Percentiles rank a stretch among this genome's conserved stretches.
Conservation (phyloP, 2,329 filamentous ascomycete genomes). For the Sclerotinia spermophila region DNA sequence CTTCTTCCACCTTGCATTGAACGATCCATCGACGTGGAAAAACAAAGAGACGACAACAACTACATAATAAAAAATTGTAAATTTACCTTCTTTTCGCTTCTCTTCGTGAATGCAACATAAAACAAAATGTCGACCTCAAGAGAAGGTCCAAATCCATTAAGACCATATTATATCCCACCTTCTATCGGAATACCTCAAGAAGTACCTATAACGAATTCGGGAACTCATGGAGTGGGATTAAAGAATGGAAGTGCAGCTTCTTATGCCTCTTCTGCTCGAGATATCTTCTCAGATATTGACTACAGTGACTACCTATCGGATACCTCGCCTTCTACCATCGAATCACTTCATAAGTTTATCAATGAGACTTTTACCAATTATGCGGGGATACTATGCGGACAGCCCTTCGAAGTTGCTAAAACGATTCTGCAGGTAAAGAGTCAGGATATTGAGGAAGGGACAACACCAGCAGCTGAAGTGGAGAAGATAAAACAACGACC, state of each 20-base stretch:
- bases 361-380: conserved; percentile 93
- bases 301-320: conserved; percentile 85
- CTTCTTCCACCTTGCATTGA: conserved; percentile 12
- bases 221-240: conserved; percentile 34
- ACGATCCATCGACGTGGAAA: conserved; percentile 9
- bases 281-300: conserved; percentile 86
- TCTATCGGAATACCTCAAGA: conserved; percentile 58
- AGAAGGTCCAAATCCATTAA: conserved; percentile 55
- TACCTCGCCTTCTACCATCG: conserved; percentile 67
- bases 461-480: conserved; percentile 22
- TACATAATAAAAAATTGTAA: not conserved
- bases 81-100: not conserved
- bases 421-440: conserved; percentile 76
- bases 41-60: conserved; percentile 12
- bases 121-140: conserved; percentile 44
- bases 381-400: conserved; percentile 79
- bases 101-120: conserved; percentile 16
- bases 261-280: conserved; percentile 67
- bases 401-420: conserved; percentile 97
- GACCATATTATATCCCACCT: conserved; percentile 61
- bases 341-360: conserved; percentile 70
- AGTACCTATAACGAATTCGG: conserved; percentile 36
- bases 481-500: conserved; percentile 15
- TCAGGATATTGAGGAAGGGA: conserved; percentile 41
- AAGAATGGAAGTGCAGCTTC: conserved; percentile 43